phyloP scores from a whole-genome alignment of 1,139 yeast genomes.

The Suhomyces yuchorum region DNA sequence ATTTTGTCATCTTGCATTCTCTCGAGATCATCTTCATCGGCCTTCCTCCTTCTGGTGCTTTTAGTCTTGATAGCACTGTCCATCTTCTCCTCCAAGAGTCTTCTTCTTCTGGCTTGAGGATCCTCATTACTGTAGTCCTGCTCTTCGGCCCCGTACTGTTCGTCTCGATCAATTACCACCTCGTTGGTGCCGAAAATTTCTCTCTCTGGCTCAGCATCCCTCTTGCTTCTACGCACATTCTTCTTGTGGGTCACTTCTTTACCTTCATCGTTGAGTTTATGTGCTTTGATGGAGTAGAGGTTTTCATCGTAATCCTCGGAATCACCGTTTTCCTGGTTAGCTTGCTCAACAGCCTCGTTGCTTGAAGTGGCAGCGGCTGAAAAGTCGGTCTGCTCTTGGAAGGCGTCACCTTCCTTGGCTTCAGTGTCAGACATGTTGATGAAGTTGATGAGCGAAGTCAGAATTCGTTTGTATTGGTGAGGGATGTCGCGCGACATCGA shows the following conservation, averaged over 20 bases:
- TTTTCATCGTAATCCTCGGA: constrained; percentile 22
- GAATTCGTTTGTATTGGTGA: constrained; percentile 3
- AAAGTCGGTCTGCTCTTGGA: constrained; percentile 9
- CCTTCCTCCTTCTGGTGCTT: constrained; percentile 58
- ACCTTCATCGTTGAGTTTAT: constrained; percentile 26
- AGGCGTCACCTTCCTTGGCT: constrained; percentile 5
- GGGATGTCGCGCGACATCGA: constrained; percentile 9
- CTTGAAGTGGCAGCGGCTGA: neutral
- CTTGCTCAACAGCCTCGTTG: neutral
- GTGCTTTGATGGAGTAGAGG: constrained; percentile 36
- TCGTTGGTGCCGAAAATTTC: constrained; percentile 16
- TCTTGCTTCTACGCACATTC: constrained; percentile 32
- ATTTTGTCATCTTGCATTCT: constrained; percentile 93
- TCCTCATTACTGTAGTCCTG: constrained; percentile 39
- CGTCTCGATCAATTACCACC: constrained; percentile 4
- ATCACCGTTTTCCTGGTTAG: neutral
- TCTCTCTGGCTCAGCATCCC: constrained; percentile 12
- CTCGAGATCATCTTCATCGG: constrained; percentile 90
- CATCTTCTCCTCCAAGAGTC: constrained; percentile 78
- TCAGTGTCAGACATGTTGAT: constrained; percentile 10
- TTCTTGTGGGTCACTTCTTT: constrained; percentile 42
- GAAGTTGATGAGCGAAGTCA: constrained; percentile 3
- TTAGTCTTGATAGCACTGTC: constrained; percentile 73
- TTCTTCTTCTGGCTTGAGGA: constrained; percentile 59
- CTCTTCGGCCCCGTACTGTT: constrained; percentile 15